Evolutionary conservation across 2,329 filamentous ascomycete species (phyloP), one percentile per base, ranked within the genome.

Genomic region (Pyrenophora teres): DNA sequence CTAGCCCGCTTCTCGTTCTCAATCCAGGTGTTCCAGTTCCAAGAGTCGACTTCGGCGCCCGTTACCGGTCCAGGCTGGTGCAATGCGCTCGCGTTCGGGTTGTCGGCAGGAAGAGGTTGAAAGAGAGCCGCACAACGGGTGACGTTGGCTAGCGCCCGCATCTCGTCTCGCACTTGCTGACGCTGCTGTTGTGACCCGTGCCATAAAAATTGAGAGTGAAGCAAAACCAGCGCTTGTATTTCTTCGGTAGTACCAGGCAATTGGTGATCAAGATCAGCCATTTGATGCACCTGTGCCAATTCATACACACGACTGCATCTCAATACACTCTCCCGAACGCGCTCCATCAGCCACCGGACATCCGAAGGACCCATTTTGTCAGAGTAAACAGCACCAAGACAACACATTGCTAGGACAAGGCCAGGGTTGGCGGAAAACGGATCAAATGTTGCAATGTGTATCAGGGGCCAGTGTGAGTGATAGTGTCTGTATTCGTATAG

Each of bases 351-450:
- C 67, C 85, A 83, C 56, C 87, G 84, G 57, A 88, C 85, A 59
- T 88, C 80, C 54, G 79, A 76, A 38, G 85, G 73, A 23, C 78
- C 76, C 55, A 88, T 75, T 54, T 80, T 80, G 46, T 87, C 81
- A 44, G 88, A 89, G 72, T 91, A 92, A 50, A 89, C 88, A 35
- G 88, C 87, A 32, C 88, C 88, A 62, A 89, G 80, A 68, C 86
- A 89, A 64, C 88, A 85, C 79, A 92, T 88, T 55, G 81, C 81
- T 53, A 88, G 80, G 42, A 89, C 76, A 54, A 91, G 79, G 58
- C 86, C 85, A 54, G 86, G 84, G 68, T 87, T 85, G 40, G 85
- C 83, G 56, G 86, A 81, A 55, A 82, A 78, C 46, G 88, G 81
- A 65, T 85, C 82, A 73, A 91, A 89, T 7, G 87, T 88, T 31